Conservation (phyloP, 441 rosid genomes). For the Erysimum cheiri region DNA sequence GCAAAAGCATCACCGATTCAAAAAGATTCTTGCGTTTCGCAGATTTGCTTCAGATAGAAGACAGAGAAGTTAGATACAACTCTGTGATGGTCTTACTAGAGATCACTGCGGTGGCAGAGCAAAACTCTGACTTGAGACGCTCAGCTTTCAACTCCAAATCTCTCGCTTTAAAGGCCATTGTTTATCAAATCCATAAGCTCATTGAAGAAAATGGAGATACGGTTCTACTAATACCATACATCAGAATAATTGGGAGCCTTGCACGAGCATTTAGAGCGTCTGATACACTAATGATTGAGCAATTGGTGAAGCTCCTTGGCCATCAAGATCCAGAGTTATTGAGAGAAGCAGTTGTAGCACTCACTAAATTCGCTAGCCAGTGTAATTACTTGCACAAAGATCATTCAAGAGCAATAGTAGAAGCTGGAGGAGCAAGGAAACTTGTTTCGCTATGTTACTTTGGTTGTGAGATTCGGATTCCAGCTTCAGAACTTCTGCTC, state of each 20-base stretch:
- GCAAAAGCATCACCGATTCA: slow-evolving; percentile 78
- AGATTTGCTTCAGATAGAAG: slow-evolving; percentile 66
- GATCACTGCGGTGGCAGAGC: slow-evolving; percentile 76
- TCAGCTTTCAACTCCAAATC: slow-evolving; percentile 82
- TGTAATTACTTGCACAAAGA: slow-evolving; percentile 75
- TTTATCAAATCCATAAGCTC: slow-evolving; percentile 62
- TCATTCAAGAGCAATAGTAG: slow-evolving; percentile 75
- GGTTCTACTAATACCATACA: slow-evolving; percentile 64
- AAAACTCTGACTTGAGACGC: slow-evolving; percentile 68
- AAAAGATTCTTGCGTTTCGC: slow-evolving; percentile 74
- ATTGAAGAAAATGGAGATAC: slow-evolving; percentile 57
- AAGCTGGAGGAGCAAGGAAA: slow-evolving; percentile 72
- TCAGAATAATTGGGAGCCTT: slow-evolving; percentile 69
- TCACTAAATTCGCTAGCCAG: slow-evolving; percentile 64
- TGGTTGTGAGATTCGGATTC: slow-evolving; percentile 59
- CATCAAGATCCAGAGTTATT: slow-evolving; percentile 64
- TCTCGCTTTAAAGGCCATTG: slow-evolving; percentile 75
- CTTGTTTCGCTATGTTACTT: slow-evolving; percentile 73
- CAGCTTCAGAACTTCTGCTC: slow-evolving; percentile 62
- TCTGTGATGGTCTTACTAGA: slow-evolving; percentile 82
- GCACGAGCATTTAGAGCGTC: slow-evolving; percentile 85
- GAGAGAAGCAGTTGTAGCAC: slow-evolving; percentile 67
- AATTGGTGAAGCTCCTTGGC: slow-evolving; percentile 75
- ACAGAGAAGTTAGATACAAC: slow-evolving; percentile 62
- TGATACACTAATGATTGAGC: slow-evolving; percentile 71